Evolutionary conservation across 192 early-diverging fungal genomes (phyloP).

Genomic region (Radiomyces spectabilis): DNA sequence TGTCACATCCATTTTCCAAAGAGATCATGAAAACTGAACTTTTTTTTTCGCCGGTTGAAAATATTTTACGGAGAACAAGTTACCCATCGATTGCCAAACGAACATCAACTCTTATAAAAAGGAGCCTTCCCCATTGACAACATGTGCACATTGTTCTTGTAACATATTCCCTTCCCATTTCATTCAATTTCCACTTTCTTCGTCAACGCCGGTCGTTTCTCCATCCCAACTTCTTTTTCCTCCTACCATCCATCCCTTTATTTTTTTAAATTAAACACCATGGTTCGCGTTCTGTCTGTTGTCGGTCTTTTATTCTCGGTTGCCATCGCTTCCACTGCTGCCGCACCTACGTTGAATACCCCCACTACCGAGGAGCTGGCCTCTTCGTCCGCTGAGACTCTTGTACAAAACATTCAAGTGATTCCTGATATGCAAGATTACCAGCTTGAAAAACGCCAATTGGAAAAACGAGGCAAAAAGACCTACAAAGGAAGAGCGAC

Average conservation of each 20-base stretch:
- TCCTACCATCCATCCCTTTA: background rate
- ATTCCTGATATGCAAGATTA: background rate
- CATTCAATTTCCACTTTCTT: background rate
- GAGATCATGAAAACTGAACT: no score
- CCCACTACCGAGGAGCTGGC: no score
- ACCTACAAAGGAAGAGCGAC: constrained; percentile 14
- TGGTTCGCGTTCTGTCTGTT: constrained; percentile 1
- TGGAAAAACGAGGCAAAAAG: background rate
- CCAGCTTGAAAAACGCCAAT: background rate
- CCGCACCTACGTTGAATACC: background rate
- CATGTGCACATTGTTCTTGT: no score
- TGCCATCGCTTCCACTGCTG: constrained; percentile 6
- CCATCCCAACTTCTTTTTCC: no score
- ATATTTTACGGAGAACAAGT: no score
- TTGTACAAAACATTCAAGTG: background rate
- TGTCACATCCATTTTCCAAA: no score
- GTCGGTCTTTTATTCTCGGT: background rate
- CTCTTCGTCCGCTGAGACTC: background rate
- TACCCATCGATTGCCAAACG: no score
- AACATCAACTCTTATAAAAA: no score
- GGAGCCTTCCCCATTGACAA: no score
- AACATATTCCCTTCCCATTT: background rate
- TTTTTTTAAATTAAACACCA: background rate
- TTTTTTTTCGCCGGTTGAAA: no score
- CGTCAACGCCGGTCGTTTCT: no score